Evolutionary conservation across 768 basidiomycete genomes (phyloP).

Genomic region (Lactarius tabidus): DNA sequence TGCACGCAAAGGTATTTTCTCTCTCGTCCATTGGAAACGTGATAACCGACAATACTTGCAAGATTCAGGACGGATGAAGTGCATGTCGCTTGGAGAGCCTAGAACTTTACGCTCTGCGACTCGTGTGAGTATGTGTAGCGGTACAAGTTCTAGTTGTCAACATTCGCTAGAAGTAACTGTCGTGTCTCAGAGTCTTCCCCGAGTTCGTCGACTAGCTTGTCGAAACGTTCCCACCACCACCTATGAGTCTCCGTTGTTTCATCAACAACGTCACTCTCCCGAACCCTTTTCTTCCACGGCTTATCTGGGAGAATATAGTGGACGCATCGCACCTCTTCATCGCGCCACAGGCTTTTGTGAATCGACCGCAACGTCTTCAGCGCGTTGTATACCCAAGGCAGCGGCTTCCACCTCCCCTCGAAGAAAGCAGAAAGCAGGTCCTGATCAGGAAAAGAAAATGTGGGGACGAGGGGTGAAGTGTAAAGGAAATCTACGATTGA

Average conservation of each 20-base stretch:
- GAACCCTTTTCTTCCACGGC: slow-evolving; percentile 67
- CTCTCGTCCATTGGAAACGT: neutral
- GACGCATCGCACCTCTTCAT: slow-evolving; percentile 79
- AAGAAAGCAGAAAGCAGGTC: slow-evolving; percentile 84
- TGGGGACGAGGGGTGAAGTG: slow-evolving; percentile 48
- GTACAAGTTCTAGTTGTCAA: slow-evolving; percentile 33
- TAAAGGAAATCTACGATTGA: slow-evolving; percentile 54
- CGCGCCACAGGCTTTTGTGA: slow-evolving; percentile 77
- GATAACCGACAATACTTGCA: slow-evolving; percentile 5
- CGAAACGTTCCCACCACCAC: slow-evolving; percentile 82
- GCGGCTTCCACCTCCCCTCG: slow-evolving; percentile 67
- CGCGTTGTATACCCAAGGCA: slow-evolving; percentile 90
- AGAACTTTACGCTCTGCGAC: neutral
- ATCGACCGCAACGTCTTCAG: slow-evolving; percentile 76
- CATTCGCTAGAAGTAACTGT: slow-evolving; percentile 48
- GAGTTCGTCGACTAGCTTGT: slow-evolving; percentile 41
- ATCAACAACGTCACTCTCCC: slow-evolving; percentile 37
- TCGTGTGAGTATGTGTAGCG: neutral
- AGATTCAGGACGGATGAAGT: slow-evolving; percentile 97
- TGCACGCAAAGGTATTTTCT: slow-evolving; percentile 82
- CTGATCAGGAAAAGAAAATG: slow-evolving; percentile 85
- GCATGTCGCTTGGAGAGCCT: slow-evolving; percentile 82
- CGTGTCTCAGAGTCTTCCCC: slow-evolving; percentile 45
- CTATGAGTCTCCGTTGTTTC: slow-evolving; percentile 52
- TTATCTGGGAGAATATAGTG: slow-evolving; percentile 88